These are phyloP conservation scores for Pseudoperonospora humuli DNA, from an alignment of 352 stramenopile genomes.

Conservation along the genomic window DNA sequence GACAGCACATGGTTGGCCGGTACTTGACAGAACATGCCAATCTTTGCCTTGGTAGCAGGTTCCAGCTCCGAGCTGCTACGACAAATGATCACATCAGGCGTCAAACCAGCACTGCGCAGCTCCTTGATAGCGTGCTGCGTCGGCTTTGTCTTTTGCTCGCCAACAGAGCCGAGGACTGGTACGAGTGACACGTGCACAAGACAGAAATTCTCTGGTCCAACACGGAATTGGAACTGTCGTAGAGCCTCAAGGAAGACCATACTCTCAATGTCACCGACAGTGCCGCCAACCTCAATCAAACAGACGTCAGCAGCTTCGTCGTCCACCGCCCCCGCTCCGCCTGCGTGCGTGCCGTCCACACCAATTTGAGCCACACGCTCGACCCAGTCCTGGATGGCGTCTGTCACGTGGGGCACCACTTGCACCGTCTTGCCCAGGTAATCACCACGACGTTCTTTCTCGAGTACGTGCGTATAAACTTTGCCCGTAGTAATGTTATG, in stretches of 20 bases:
- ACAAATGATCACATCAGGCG: conserved; percentile 97
- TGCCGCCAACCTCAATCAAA: conserved; percentile 99
- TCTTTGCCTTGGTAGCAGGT: conserved; percentile 92
- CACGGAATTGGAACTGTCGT: conserved; percentile 98
- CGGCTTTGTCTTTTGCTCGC: conserved; percentile 99
- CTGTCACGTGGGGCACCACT: conserved; percentile 95
- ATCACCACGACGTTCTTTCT: conserved; percentile 93
- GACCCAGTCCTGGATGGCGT: conserved; percentile 96
- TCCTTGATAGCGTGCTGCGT: conserved; percentile 99
- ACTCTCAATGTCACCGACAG: conserved; percentile 99
- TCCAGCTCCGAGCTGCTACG: conserved; percentile 88
- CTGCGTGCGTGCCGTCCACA: conserved; percentile 78
- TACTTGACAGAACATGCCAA: conserved; percentile 98
- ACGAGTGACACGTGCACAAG: conserved; percentile 99
- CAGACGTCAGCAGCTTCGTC: conserved; percentile 91
- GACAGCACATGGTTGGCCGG: conserved; percentile 91
- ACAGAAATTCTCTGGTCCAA: conserved; percentile 97
- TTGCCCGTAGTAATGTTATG: conserved; percentile 99
- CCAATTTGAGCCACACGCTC: conserved; percentile 94
- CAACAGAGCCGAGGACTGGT: conserved; percentile 95
- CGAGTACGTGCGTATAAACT: conserved; percentile 94
- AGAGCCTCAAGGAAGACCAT: conserved; percentile 99
- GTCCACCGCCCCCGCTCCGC: conserved; percentile 13
- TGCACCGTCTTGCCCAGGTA: conserved; percentile 99
- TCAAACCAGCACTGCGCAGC: conserved; percentile 93